These are phyloP conservation scores for Candida orba DNA, from an alignment of 805 yeast genomes.

Conservation along the genomic window DNA sequence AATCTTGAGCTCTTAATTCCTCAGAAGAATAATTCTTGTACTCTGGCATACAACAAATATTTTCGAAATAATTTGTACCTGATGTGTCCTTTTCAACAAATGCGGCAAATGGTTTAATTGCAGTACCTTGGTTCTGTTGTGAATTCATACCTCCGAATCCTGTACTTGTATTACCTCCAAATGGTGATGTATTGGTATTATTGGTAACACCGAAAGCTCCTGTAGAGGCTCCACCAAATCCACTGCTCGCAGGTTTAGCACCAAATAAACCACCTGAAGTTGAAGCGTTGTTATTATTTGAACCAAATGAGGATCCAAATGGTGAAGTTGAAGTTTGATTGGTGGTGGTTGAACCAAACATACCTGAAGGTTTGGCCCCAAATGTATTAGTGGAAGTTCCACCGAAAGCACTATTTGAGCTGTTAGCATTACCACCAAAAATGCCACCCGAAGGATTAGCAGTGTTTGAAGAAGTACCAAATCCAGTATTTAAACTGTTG, in stretches of 20 bases:
- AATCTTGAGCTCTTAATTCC: conserved; percentile 86
- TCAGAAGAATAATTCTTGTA: conserved; percentile 76
- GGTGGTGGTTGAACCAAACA: conserved; percentile 12
- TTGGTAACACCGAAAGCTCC: conserved; percentile 19
- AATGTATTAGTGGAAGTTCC: conserved; percentile 6
- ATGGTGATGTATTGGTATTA: conserved; percentile 32
- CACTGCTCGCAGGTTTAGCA: conserved; percentile 21
- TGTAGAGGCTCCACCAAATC: conserved; percentile 4
- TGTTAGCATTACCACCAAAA: conserved; percentile 31
- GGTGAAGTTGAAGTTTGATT: conserved; percentile 18
- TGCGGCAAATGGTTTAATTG: conserved; percentile 61
- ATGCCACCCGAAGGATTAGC: conserved; percentile 27
- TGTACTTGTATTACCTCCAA: conserved; percentile 25
- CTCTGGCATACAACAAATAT: conserved; percentile 85
- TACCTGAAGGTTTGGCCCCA: conserved; percentile 23
- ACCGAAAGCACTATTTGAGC: conserved; percentile 17
- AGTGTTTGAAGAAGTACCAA: conserved; percentile 22
- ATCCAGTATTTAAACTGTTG: conserved; percentile 8
- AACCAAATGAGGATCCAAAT: conserved; percentile 32
- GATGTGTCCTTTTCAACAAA: conserved; percentile 68
- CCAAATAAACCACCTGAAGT: conserved; percentile 35
- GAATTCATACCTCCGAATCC: conserved; percentile 19
- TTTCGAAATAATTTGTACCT: conserved; percentile 56
- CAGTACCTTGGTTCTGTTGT: conserved; percentile 55
- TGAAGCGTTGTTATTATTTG: conserved; percentile 18